Percentiles rank a stretch among this genome's conserved stretches.
Conservation (phyloP, 495 filamentous ascomycete genomes). For the Talaromyces trachyspermus region DNA sequence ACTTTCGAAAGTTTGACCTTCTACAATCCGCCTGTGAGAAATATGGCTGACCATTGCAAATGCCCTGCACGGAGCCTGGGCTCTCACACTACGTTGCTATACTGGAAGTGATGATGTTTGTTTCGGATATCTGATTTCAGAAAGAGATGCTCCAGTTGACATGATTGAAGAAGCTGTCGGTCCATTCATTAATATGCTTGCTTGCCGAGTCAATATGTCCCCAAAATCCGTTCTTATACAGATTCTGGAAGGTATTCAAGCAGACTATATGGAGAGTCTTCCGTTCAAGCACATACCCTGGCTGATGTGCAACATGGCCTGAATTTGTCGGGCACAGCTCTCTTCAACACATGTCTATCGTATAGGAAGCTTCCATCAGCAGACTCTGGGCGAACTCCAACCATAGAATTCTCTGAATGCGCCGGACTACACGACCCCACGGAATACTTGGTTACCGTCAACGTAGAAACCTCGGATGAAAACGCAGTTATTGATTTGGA, state of each 20-base stretch:
- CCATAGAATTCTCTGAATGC: conserved; percentile 31
- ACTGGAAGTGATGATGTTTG: conserved; percentile 43
- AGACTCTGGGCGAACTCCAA: conserved; percentile 14
- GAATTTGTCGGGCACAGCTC: conserved; percentile 24
- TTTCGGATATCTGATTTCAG: conserved; percentile 47
- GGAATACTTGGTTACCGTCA: conserved; percentile 48
- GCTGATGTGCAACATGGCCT: conserved; percentile 47
- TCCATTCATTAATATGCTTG: conserved; percentile 47
- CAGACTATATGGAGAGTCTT: conserved; percentile 42
- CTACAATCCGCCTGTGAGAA: conserved; percentile 39
- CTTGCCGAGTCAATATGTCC: conserved; percentile 39
- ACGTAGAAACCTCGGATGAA: conserved; percentile 43
- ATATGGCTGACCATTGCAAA: conserved; percentile 43
- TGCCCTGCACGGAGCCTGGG: conserved; percentile 48
- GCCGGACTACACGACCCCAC: conserved; percentile 47
- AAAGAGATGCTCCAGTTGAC: conserved; percentile 40
- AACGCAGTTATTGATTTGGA: conserved; percentile 44
- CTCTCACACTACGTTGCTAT: conserved; percentile 41
- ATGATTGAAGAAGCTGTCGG: conserved; percentile 42
- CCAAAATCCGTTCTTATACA: conserved; percentile 18
- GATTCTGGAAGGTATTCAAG: conserved; percentile 35
- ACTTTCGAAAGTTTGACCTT: conserved; percentile 19
- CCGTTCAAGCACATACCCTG: conserved; percentile 41
- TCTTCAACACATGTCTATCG: conserved; percentile 41
- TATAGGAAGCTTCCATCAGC: conserved; percentile 32